These are phyloP conservation scores for Leishmania aethiopica DNA, from an alignment of 208 protist species.

Conservation along the genomic window DNA sequence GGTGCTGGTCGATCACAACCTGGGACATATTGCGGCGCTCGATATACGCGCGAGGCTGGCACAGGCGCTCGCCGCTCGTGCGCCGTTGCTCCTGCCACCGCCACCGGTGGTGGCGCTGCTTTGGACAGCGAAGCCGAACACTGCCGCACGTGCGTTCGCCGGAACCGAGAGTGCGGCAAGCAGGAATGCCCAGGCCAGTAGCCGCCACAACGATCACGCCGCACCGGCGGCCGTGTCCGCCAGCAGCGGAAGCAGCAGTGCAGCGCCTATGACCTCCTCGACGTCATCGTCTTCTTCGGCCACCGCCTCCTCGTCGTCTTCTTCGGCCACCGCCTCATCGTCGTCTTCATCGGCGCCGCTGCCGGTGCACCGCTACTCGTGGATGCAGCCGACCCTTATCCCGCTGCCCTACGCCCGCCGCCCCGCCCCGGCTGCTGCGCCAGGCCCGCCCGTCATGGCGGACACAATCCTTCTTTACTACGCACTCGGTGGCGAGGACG, in stretches of 20 bases:
- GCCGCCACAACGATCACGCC: not conserved
- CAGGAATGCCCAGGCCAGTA: not conserved
- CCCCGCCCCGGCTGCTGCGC: not conserved
- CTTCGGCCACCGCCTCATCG: not conserved
- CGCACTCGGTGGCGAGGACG: conserved; percentile 29
- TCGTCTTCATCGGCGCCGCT: conserved; percentile 1
- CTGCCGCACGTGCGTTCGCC: not conserved
- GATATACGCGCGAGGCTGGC: conserved; percentile 16
- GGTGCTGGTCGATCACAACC: conserved; percentile 27
- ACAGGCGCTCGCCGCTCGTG: not conserved
- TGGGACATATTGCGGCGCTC: conserved; percentile 17
- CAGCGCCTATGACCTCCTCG: not conserved
- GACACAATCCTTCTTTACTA: conserved; percentile 27
- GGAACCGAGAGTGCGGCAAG: not conserved
- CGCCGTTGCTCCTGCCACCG: not conserved
- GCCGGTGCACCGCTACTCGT: conserved; percentile 25
- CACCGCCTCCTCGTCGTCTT: not conserved
- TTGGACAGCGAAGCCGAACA: not conserved
- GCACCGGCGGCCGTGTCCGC: not conserved
- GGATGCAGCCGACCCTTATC: conserved; percentile 29
- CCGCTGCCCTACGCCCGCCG: conserved; percentile 8
- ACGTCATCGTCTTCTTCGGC: not conserved
- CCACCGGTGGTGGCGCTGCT: not conserved
- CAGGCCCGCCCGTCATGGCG: not conserved
- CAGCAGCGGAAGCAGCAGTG: not conserved